These are phyloP conservation scores for Nothophoma quercina DNA, from an alignment of 2,329 filamentous ascomycete genomes.

Conservation along the genomic window DNA sequence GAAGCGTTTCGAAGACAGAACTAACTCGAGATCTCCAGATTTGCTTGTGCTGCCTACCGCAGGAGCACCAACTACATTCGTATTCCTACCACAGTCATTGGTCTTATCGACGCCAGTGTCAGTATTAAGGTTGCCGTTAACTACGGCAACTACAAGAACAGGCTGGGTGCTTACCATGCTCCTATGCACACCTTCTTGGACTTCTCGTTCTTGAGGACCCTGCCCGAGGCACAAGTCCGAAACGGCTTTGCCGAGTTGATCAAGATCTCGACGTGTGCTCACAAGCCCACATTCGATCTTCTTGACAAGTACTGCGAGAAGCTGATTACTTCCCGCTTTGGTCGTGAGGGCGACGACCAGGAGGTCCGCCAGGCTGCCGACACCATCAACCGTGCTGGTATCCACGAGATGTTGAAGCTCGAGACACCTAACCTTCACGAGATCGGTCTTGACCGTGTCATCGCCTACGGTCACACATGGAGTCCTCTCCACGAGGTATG, in stretches of 20 bases:
- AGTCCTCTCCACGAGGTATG: constrained; percentile 68
- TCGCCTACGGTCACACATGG: constrained; percentile 79
- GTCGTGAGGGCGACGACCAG: constrained; percentile 64
- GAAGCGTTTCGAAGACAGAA: constrained; percentile 23
- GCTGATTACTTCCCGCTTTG: constrained; percentile 70
- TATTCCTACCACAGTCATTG: constrained; percentile 77
- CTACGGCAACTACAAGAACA: constrained; percentile 79
- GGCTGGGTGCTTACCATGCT: constrained; percentile 75
- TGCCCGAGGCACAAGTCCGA: constrained; percentile 72
- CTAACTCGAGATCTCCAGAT: constrained; percentile 37
- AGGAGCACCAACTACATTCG: constrained; percentile 78
- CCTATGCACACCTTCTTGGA: constrained; percentile 77
- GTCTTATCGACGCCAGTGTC: constrained; percentile 76
- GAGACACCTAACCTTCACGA: constrained; percentile 78
- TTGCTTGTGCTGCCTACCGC: constrained; percentile 73
- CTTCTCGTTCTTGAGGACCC: constrained; percentile 73
- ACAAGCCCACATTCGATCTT: constrained; percentile 70
- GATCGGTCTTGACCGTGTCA: constrained; percentile 74
- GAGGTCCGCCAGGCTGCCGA: constrained; percentile 70
- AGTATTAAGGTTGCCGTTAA: constrained; percentile 82
- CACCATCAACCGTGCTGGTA: constrained; percentile 72
- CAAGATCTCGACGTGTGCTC: constrained; percentile 76
- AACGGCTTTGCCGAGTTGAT: constrained; percentile 79
- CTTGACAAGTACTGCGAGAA: constrained; percentile 74
- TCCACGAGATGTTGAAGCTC: constrained; percentile 75